A percentile compares a stretch with the other conserved stretches of the same genome.
Conservation (phyloP, 2,329 filamentous ascomycete genomes). For the Fusarium temperatum region DNA sequence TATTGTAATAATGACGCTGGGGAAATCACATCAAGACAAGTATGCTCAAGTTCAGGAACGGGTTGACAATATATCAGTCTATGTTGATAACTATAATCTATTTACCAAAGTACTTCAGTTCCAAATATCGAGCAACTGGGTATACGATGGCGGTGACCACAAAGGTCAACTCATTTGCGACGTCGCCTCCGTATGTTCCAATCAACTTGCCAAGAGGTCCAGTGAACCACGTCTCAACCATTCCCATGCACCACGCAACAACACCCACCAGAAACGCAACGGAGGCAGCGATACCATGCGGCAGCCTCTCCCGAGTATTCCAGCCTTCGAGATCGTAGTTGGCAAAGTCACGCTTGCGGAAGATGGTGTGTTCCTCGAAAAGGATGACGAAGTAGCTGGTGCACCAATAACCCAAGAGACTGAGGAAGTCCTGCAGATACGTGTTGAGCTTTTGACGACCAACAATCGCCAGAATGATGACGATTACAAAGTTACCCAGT, state of each 20-base stretch:
- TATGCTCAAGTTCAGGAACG: neutral
- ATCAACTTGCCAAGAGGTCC: constrained; percentile 1
- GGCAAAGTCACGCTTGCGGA: neutral
- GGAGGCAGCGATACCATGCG: constrained; percentile 1
- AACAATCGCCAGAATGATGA: neutral
- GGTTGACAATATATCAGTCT: rapidly evolving
- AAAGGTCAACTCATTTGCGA: constrained; percentile 7
- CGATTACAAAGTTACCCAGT: neutral
- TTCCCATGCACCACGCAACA: constrained; percentile 7
- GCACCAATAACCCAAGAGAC: constrained; percentile 4
- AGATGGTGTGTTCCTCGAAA: constrained; percentile 6
- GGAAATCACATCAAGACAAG: too few species aligned
- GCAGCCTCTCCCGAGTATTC: neutral
- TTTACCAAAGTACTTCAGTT: constrained; percentile 1
- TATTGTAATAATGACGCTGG: neutral
- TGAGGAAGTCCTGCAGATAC: constrained; percentile 1
- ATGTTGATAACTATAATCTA: neutral
- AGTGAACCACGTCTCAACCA: constrained; percentile 5
- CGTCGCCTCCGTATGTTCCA: neutral
- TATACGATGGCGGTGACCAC: constrained; percentile 2
- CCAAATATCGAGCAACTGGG: neutral
- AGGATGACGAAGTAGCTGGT: constrained; percentile 10
- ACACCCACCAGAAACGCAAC: neutral
- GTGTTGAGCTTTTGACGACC: constrained; percentile 7
- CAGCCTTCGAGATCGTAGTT: constrained; percentile 6